These are phyloP conservation scores for Serendipita indica DNA, from an alignment of 768 basidiomycete species.

Conservation along the genomic window DNA sequence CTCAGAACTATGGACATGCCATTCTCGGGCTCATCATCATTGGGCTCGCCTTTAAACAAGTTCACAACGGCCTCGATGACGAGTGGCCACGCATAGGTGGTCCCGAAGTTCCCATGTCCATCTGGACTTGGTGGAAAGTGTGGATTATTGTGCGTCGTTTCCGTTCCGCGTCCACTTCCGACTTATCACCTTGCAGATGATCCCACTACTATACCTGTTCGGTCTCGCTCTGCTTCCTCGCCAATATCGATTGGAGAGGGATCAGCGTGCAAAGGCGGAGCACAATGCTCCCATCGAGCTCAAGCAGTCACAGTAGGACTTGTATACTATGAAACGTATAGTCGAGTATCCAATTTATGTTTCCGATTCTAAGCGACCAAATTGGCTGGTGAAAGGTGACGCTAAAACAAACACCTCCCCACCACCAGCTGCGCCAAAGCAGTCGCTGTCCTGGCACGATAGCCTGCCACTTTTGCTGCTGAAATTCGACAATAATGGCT, in stretches of 20 bases:
- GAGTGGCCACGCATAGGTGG: constrained; percentile 12
- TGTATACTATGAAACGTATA: too few species aligned
- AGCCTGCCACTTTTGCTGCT: too few species aligned
- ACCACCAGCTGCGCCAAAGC: too few species aligned
- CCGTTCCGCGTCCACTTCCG: background rate
- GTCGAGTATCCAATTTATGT: too few species aligned
- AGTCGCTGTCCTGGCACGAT: too few species aligned
- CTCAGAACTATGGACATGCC: constrained; percentile 31
- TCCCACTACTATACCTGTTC: constrained; percentile 1
- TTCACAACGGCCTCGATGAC: constrained; percentile 12
- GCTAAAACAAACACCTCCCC: too few species aligned
- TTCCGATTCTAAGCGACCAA: too few species aligned
- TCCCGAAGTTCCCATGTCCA: background rate
- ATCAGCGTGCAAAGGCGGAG: background rate
- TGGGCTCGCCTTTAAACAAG: constrained; percentile 32
- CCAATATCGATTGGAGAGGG: background rate
- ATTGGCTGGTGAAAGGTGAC: too few species aligned
- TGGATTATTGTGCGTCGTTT: constrained; percentile 8
- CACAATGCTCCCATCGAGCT: too few species aligned
- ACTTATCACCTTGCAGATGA: background rate
- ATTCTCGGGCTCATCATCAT: constrained; percentile 40
- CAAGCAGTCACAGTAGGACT: too few species aligned
- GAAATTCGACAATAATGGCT: background rate
- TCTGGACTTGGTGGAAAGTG: background rate
- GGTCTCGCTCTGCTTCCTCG: constrained; percentile 7